Evolutionary conservation across 768 basidiomycete genomes (phyloP).

Genomic region (Mycena albidolilacea): DNA sequence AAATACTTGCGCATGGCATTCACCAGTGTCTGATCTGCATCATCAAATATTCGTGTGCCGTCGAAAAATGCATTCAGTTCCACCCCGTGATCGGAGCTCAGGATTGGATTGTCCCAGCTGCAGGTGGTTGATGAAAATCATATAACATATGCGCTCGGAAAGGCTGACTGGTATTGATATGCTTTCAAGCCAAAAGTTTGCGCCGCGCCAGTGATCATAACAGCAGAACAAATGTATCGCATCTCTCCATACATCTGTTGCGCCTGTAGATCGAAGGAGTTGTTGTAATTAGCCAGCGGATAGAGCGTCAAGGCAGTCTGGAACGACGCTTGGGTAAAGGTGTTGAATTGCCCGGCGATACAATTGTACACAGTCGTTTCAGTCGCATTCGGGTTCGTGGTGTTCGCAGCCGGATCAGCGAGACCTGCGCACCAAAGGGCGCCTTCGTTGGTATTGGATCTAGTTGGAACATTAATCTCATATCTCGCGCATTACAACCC

Average conservation of each 20-base stretch:
- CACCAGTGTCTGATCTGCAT: constrained; percentile 49
- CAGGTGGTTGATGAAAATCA: not conserved
- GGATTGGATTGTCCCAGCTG: constrained; percentile 51
- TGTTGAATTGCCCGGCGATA: constrained; percentile 54
- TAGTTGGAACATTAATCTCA: constrained; percentile 11
- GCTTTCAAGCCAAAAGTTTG: not conserved
- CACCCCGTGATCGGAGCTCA: constrained; percentile 54
- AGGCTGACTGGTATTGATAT: not conserved
- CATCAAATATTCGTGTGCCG: constrained; percentile 40
- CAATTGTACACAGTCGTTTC: constrained; percentile 57
- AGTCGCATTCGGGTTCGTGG: constrained; percentile 54
- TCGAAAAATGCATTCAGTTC: constrained; percentile 56
- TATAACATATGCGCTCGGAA: not conserved
- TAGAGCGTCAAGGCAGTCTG: constrained; percentile 48
- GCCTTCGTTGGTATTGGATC: constrained; percentile 60
- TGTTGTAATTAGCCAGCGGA: constrained; percentile 50
- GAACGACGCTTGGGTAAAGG: constrained; percentile 49
- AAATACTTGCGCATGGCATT: constrained; percentile 55
- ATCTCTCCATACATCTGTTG: constrained; percentile 63
- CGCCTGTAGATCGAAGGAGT: constrained; percentile 54
- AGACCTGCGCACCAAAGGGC: constrained; percentile 55
- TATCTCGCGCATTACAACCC: not conserved
- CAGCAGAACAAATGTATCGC: constrained; percentile 43
- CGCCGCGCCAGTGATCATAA: not conserved
- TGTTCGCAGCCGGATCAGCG: constrained; percentile 53